phyloP scores from a whole-genome alignment of 1,284 basidiomycete species.

The Ustilago bromivora region DNA sequence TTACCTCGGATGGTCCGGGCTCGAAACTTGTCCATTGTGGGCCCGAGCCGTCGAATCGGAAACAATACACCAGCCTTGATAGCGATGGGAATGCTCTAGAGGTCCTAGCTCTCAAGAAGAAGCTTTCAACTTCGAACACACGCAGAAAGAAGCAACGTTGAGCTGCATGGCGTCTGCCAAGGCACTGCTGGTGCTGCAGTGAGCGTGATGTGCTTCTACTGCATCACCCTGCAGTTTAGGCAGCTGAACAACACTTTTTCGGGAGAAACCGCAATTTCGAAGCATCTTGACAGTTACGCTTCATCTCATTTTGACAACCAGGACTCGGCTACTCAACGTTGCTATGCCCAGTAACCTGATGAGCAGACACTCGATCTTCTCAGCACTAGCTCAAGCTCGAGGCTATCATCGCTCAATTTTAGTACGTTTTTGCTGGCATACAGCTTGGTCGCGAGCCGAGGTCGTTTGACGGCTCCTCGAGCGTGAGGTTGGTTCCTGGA shows the following conservation, averaged over 20 bases:
- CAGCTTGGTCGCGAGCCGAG: background rate
- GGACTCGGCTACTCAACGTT: constrained; percentile 3
- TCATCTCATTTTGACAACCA: background rate
- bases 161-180: background rate
- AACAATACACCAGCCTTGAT: background rate
- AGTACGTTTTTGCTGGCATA: too few relatives aligned
- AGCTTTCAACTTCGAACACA: background rate
- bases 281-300: background rate
- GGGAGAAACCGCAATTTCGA: constrained; percentile 2
- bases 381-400: too few relatives aligned
- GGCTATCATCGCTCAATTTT: too few relatives aligned
- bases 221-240: background rate
- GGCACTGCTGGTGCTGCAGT: background rate
- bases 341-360: background rate
- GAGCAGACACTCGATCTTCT: background rate
- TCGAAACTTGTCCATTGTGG: background rate
- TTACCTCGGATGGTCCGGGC: background rate
- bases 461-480: background rate
- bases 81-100: background rate
- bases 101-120: background rate
- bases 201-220: background rate
- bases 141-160: background rate
- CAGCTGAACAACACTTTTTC: background rate
- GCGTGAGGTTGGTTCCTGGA: background rate
- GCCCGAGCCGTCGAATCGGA: background rate